These are phyloP conservation scores for Lecanicillium sp. DNA, from an alignment of 2,329 filamentous ascomycete genomes.

Conservation along the genomic window DNA sequence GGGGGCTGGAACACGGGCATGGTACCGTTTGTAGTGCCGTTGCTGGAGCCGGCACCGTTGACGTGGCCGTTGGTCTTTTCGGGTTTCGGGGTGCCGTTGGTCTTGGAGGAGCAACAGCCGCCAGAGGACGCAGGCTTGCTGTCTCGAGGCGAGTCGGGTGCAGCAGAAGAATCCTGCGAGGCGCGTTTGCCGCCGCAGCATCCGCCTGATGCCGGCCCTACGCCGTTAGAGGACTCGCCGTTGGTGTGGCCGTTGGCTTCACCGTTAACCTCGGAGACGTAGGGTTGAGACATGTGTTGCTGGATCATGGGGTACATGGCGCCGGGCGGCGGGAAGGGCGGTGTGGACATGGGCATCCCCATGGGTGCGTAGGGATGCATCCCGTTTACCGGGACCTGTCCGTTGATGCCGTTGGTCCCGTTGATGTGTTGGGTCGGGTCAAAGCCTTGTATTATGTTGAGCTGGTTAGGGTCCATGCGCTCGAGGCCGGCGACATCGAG, in stretches of 20 bases:
- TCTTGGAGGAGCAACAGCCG: slow-evolving; percentile 35
- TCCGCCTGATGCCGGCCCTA: slow-evolving; percentile 15
- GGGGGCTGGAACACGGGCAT: slow-evolving; percentile 32
- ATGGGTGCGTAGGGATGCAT: not conserved
- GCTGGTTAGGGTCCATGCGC: slow-evolving; percentile 46
- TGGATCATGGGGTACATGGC: slow-evolving; percentile 29
- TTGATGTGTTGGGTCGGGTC: slow-evolving; percentile 24
- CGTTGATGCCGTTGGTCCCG: slow-evolving; percentile 18
- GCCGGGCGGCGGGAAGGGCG: slow-evolving; percentile 19
- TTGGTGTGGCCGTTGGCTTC: slow-evolving; percentile 21
- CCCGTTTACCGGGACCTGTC: slow-evolving; percentile 14
- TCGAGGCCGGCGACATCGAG: slow-evolving; percentile 43
- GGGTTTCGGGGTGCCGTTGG: not conserved
- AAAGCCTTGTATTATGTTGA: slow-evolving; percentile 41
- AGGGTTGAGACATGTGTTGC: slow-evolving; percentile 23
- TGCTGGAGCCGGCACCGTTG: too few species aligned
- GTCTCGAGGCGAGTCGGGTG: slow-evolving; percentile 1
- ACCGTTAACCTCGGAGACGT: slow-evolving; percentile 18
- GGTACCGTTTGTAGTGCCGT: too few species aligned
- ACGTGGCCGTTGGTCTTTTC: slow-evolving; percentile 22
- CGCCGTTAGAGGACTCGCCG: slow-evolving; percentile 13
- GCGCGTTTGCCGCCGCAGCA: slow-evolving; percentile 19
- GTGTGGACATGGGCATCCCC: slow-evolving; percentile 9
- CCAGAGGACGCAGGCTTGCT: slow-evolving; percentile 16
- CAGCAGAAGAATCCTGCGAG: not conserved